Evolutionary conservation across 352 stramenopile genomes (phyloP).

Genomic region (Pythium periplocum): DNA sequence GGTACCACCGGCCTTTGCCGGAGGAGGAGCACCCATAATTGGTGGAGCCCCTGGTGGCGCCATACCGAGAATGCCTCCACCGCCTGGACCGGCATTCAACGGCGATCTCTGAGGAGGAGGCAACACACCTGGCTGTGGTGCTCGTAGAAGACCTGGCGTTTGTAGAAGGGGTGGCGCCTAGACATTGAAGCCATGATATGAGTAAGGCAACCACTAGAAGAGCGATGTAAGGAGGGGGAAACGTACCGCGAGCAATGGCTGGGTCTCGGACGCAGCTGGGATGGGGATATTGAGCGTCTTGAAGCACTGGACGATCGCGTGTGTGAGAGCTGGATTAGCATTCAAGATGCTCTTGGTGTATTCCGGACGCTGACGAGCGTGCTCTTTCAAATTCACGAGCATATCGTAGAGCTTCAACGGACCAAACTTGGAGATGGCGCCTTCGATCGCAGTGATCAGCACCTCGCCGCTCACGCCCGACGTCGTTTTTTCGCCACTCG

Average conservation of each 20-base stretch:
- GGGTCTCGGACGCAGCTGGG: constrained; percentile 43
- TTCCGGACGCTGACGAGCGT: constrained; percentile 68
- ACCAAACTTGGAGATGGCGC: constrained; percentile 55
- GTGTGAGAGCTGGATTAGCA: constrained; percentile 73
- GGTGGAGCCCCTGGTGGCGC: constrained; percentile 18
- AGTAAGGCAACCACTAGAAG: background rate
- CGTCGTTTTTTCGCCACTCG: constrained; percentile 21
- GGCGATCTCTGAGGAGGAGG: constrained; percentile 26
- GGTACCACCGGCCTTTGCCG: constrained; percentile 41
- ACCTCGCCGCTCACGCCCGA: constrained; percentile 63
- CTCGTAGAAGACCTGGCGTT: no score
- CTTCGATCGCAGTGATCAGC: constrained; percentile 76
- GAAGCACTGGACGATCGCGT: constrained; percentile 82
- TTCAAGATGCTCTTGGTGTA: constrained; percentile 71
- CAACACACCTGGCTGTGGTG: constrained; percentile 22
- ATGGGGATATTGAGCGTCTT: constrained; percentile 84
- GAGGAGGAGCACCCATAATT: constrained; percentile 14
- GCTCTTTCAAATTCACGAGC: constrained; percentile 73
- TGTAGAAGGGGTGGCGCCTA: no score
- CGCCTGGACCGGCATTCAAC: constrained; percentile 13
- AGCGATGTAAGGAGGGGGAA: constrained; percentile 19
- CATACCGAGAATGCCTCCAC: constrained; percentile 46
- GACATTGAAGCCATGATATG: background rate
- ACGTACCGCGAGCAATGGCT: constrained; percentile 28
- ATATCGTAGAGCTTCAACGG: constrained; percentile 84